phyloP scores from a whole-genome alignment of 208 protist species.

The Leishmania lainsoni region DNA sequence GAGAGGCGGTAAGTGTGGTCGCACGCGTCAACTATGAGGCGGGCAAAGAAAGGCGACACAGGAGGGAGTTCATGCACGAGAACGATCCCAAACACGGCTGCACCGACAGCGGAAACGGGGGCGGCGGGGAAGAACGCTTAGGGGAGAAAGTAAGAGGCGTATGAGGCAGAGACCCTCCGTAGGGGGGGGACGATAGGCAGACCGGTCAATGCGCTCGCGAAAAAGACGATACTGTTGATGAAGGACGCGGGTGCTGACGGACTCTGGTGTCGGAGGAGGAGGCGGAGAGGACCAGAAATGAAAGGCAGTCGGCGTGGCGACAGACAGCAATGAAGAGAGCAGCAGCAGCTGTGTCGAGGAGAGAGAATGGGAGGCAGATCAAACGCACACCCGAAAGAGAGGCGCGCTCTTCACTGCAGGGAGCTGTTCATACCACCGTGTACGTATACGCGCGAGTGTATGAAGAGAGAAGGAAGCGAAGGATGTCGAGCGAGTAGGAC shows the following conservation, averaged over 20 bases:
- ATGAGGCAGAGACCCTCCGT: no score
- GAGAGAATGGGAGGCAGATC: background rate
- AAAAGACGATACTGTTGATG: background rate
- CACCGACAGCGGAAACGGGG: no score
- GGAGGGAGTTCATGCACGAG: no score
- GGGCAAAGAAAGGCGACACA: no score
- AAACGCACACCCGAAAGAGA: background rate
- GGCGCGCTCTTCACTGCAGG: background rate
- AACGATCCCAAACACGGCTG: no score
- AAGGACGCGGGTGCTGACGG: background rate
- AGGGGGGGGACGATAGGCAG: no score
- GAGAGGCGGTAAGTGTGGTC: no score
- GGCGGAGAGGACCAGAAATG: background rate
- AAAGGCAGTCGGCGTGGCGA: background rate
- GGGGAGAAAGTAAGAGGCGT: no score
- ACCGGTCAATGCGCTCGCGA: background rate
- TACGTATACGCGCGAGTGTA: background rate
- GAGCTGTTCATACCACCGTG: background rate
- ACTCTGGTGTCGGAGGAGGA: background rate
- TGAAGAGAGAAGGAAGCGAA: background rate
- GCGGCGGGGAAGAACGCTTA: no score
- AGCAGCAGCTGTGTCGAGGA: no score
- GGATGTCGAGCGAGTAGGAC: background rate
- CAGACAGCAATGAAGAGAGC: no score
- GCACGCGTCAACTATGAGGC: no score